These are phyloP conservation scores for Sporobolomyces roseus DNA, from an alignment of 768 basidiomycete species.

Conservation along the genomic window DNA sequence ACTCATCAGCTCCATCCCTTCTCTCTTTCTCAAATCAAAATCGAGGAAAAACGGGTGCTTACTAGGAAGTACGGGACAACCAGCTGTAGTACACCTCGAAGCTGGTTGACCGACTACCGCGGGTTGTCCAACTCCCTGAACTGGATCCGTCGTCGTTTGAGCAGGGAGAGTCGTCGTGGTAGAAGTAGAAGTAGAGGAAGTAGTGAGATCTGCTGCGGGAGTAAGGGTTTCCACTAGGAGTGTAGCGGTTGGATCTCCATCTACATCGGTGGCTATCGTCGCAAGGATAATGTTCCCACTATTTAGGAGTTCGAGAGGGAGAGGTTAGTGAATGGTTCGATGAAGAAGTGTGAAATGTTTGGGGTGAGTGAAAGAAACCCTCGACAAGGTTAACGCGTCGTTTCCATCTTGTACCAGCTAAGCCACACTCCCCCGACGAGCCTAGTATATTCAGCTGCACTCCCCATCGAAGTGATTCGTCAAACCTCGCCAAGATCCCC, in stretches of 20 bases:
- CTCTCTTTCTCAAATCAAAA: neutral
- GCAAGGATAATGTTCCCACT: constrained; percentile 28
- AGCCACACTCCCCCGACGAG: no score
- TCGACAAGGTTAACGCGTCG: no score
- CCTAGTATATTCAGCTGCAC: no score
- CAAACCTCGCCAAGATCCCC: neutral
- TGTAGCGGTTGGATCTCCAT: constrained; percentile 25
- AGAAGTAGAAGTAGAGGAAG: neutral
- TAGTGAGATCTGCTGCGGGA: neutral
- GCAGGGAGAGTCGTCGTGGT: neutral
- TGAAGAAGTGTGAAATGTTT: no score
- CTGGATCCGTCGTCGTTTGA: neutral
- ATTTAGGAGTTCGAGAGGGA: neutral
- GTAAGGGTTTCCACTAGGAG: constrained; percentile 13
- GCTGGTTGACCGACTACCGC: constrained; percentile 8
- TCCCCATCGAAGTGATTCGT: no score
- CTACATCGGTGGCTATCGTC: constrained; percentile 23
- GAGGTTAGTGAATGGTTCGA: neutral
- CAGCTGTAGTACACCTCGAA: constrained; percentile 19
- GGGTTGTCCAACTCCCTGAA: neutral
- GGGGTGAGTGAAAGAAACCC: no score
- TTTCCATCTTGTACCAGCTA: no score
- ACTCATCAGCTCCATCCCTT: neutral
- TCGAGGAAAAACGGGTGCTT: neutral
- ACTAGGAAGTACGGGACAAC: constrained; percentile 29